Evolutionary conservation across 805 yeast genomes (phyloP).

Genomic region (Pichia deserticola): DNA sequence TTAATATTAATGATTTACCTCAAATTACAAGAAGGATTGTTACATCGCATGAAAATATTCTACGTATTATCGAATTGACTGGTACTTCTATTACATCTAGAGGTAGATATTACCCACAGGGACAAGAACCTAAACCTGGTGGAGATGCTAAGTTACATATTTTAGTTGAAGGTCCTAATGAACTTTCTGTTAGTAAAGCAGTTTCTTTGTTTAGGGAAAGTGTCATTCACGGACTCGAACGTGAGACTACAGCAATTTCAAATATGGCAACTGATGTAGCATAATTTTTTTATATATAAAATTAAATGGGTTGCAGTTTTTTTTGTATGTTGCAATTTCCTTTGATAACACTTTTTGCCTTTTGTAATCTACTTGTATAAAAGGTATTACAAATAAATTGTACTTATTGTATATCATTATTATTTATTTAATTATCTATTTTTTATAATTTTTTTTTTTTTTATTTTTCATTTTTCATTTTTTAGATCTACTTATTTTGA

Average conservation of each 20-base stretch:
- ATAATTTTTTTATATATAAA: too few species aligned
- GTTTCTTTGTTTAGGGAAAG: constrained; percentile 47
- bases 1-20: constrained; percentile 73
- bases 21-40: constrained; percentile 73
- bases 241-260: neutral
- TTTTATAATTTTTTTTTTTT: too few species aligned
- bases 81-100: constrained; percentile 72
- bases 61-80: constrained; percentile 61
- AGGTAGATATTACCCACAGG: constrained; percentile 68
- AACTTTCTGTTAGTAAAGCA: constrained; percentile 50
- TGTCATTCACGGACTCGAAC: constrained; percentile 42
- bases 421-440: too few species aligned
- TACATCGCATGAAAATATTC: constrained; percentile 56
- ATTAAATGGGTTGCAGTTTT: too few species aligned
- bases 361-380: too few species aligned
- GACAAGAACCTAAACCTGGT: constrained; percentile 42
- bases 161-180: constrained; percentile 67
- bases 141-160: constrained; percentile 73
- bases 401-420: too few species aligned
- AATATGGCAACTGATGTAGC: neutral
- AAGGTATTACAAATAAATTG: too few species aligned
- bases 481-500: too few species aligned
- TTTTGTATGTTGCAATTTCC: too few species aligned
- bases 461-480: too few species aligned
- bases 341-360: too few species aligned